Conservation (phyloP, 352 stramenopile genomes). For the Stramenopiles sp. region DNA sequence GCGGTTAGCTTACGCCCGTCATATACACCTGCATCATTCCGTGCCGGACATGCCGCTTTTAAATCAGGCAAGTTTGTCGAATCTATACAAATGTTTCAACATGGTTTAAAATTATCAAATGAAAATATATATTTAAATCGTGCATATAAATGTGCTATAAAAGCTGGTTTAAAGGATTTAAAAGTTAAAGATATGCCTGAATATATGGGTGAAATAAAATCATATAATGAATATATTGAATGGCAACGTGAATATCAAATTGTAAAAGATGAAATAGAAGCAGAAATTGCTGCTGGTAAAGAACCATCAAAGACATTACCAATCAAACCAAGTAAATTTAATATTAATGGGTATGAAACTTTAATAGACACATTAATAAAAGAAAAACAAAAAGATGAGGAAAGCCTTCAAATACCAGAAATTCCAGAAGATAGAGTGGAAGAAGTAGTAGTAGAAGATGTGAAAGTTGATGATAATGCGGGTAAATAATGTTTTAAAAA, state of each 20-base stretch:
- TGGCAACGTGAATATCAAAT: not conserved
- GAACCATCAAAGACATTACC: not conserved
- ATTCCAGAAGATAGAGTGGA: not conserved
- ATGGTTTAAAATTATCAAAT: not conserved
- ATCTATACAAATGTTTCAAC: constrained; percentile 3
- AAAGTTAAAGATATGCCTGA: not conserved
- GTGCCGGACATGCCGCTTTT: not conserved
- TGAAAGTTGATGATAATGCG: not conserved
- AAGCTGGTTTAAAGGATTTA: not conserved
- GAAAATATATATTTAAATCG: not conserved
- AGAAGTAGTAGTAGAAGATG: not conserved
- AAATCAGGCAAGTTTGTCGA: not conserved
- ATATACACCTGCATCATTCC: not conserved
- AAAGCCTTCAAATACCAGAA: not conserved
- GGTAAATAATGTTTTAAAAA: too few relatives aligned
- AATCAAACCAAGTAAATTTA: not conserved
- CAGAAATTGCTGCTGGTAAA: not conserved
- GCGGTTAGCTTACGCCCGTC: not conserved
- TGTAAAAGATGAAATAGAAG: not conserved
- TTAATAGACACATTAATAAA: not conserved
- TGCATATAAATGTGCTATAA: not conserved
- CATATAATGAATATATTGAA: not conserved
- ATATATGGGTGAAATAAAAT: not conserved
- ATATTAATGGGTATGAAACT: not conserved
- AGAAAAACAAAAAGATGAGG: not conserved